phyloP scores from a whole-genome alignment of 106 monocot species.

The Dendrobium huoshanense region DNA sequence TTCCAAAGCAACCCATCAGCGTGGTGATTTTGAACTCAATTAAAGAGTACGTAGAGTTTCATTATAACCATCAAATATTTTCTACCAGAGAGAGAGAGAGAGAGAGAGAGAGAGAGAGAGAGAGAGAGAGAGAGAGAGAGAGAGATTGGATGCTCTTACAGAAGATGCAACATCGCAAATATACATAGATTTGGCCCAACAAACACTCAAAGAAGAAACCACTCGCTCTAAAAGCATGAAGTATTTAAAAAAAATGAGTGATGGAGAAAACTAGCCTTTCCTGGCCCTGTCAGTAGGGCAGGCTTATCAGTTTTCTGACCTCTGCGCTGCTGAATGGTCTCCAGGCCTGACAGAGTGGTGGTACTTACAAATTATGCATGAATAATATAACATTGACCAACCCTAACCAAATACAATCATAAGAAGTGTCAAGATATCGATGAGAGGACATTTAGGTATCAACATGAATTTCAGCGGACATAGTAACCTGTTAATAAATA shows the following conservation, averaged over 20 bases:
- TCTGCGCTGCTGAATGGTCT: conserved; percentile 69
- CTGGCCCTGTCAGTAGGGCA: conserved; percentile 72
- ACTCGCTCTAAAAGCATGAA: neutral
- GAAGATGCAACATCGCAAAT: neutral
- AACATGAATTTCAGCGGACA: neutral
- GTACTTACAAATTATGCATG: neutral
- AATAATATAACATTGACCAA: neutral
- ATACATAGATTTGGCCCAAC: neutral
- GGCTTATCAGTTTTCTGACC: conserved; percentile 78
- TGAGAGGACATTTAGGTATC: neutral
- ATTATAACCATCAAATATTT: neutral
- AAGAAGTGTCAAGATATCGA: neutral
- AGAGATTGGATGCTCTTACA: neutral
- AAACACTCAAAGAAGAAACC: neutral
- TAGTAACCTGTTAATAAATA: neutral
- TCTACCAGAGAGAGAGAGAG: neutral
- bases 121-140: neutral
- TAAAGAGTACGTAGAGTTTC: neutral
- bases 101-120: neutral
- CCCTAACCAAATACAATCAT: neutral
- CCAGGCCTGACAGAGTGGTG: conserved; percentile 46
- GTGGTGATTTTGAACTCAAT: too few species aligned
- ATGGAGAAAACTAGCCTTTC: conserved; percentile 53
- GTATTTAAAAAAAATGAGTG: neutral
- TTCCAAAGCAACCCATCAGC: neutral